phyloP scores from a whole-genome alignment of 2,329 filamentous ascomycete species.

The Neoscytalidium dimidiatum region DNA sequence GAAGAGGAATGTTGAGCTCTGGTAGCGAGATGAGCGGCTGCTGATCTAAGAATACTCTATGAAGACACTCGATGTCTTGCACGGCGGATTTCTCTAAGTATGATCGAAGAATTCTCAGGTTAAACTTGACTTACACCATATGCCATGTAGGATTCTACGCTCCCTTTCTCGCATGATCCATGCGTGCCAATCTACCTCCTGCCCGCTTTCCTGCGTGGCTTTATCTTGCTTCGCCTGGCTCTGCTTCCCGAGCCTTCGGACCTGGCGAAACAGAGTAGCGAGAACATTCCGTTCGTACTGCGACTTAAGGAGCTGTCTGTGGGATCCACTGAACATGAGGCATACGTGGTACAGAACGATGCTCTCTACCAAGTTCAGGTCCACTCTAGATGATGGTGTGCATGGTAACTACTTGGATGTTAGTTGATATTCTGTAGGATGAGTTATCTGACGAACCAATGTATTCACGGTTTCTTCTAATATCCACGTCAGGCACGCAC shows the following conservation, averaged over 20 bases:
- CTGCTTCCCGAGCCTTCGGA: neutral
- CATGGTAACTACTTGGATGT: neutral
- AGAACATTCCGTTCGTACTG: neutral
- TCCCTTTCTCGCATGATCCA: neutral
- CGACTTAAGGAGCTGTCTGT: neutral
- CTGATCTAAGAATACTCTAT: neutral
- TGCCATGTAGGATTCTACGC: neutral
- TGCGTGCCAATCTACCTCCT: neutral
- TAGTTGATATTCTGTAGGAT: neutral
- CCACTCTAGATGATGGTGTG: neutral
- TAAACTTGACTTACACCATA: neutral
- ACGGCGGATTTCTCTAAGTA: too few species aligned
- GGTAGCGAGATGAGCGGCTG: neutral
- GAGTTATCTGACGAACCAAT: neutral
- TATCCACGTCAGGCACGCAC: neutral
- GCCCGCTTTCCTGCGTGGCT: neutral
- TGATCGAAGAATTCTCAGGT: too few species aligned
- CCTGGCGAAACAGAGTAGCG: neutral
- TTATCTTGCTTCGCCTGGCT: too few species aligned
- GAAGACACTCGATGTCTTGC: neutral
- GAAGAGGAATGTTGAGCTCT: neutral
- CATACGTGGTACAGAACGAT: neutral
- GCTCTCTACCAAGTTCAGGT: neutral
- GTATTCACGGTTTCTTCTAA: neutral
- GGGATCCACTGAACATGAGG: neutral